A percentile compares a stretch with the other conserved stretches of the same genome.
Conservation (phyloP, 2,329 filamentous ascomycete genomes). For the Teratosphaeria gauchensis region DNA sequence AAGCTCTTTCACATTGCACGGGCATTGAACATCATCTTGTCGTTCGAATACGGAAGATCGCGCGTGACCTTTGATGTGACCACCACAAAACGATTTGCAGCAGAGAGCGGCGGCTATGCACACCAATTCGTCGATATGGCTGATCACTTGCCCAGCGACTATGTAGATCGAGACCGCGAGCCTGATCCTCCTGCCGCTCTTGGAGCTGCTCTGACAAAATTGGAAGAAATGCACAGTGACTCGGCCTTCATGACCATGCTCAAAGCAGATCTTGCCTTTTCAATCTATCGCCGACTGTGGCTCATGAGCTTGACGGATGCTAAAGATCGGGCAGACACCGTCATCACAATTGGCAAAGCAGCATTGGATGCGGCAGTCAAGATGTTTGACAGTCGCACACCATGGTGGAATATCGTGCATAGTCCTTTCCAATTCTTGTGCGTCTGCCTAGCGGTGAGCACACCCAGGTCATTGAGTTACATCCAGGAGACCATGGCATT, state of each 20-base stretch:
- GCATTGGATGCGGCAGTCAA: slow-evolving; percentile 27
- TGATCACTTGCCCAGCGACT: slow-evolving; percentile 25
- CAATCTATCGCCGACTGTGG: slow-evolving; percentile 34
- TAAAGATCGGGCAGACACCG: slow-evolving; percentile 28
- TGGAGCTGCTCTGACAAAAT: slow-evolving; percentile 21
- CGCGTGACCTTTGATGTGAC: slow-evolving; percentile 41
- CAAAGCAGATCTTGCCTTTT: slow-evolving; percentile 46
- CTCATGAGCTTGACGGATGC: slow-evolving; percentile 29
- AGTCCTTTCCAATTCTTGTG: slow-evolving; percentile 36
- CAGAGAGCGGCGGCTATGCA: slow-evolving; percentile 18
- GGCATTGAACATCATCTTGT: slow-evolving; percentile 50
- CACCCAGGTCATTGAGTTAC: slow-evolving; percentile 26
- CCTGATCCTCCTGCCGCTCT: slow-evolving; percentile 27
- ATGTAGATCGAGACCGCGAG: slow-evolving; percentile 24
- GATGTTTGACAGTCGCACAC: slow-evolving; percentile 26
- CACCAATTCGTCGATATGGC: slow-evolving; percentile 25
- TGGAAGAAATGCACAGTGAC: slow-evolving; percentile 23
- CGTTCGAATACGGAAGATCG: slow-evolving; percentile 49
- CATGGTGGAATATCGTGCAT: slow-evolving; percentile 37
- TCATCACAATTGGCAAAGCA: slow-evolving; percentile 27
- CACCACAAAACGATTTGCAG: slow-evolving; percentile 25
- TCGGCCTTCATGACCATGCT: slow-evolving; percentile 34
- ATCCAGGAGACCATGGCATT: slow-evolving; percentile 30
- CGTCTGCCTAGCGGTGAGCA: slow-evolving; percentile 32
- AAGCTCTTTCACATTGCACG: slow-evolving; percentile 41